Evolutionary conservation across 257 asterid species (phyloP), one percentile per base, ranked within the genome.

Genomic region (Solanum chilense): DNA sequence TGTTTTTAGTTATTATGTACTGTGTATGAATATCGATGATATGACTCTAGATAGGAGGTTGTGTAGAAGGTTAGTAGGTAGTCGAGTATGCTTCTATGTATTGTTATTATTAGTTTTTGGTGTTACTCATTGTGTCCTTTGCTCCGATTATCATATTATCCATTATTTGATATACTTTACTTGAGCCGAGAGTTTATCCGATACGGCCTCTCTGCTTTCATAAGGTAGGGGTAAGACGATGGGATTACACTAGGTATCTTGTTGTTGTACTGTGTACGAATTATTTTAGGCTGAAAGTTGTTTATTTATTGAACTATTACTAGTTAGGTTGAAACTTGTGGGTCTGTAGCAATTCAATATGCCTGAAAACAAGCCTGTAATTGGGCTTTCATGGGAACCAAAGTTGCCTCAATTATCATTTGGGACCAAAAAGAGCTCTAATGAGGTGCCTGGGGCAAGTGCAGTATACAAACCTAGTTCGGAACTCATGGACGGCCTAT

Each of bases 351-450:
- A 27, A 49, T 49, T 29, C 69, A 80, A 39, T 5, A 86, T 86
- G 88, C 83, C 73, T 12, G 88, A 86, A 73, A 76, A 27, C 45
- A 86, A 52, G 58, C 84, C 84, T 21, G 90, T 69, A n/a, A 82
- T 93, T 47, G 98, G 98, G 82, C 92, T 96, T 56, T 88, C 97
- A 64, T 96, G 98, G 98, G 91, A 94, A 83, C 98, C 98, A 37
- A 93, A 91, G 77, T 74, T 94, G 11, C 91, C 92, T 77, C 88
- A 88, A 21, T 89, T 93, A 39, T 42, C 94, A 16, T 21, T 33
- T 70, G 56, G 85, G 75, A 62, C 49, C 39, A 68, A 84, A 14
- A 77, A 74, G 60, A 58, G 9, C 41, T 62, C 42, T 15, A 78
- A 66, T 56, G 27, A 27, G 16, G 14, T 27, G 18, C 86, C 86